Base-by-base conservation (phyloP, 306 rosid genomes). In the Arachis stenosperma region DNA sequence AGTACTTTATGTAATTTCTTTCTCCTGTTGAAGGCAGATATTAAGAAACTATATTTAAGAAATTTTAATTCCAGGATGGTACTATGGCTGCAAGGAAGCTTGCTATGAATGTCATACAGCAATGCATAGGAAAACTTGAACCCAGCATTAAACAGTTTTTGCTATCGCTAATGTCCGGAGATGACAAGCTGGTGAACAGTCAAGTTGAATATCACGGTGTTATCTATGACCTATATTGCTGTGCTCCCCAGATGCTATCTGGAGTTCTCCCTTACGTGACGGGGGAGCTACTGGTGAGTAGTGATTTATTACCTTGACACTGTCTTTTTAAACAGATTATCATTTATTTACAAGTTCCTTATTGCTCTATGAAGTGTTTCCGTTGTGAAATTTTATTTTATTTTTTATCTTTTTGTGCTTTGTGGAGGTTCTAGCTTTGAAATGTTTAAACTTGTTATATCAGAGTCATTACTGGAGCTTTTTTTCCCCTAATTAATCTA, bases 91-190 rank as follows among this genome's bases (percentile, higher is more conserved):
- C 97, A 56, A 95, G 96, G 91, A 92, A 76, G 90, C 93, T 95
- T 80, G 93, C 96, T n/a, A 95, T 95, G 98, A 90, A 88, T 86
- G 98, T 95, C 79, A 82, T 95, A 90, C 88, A 83, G 59, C 88
- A 87, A 41, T 90, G 88, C 12, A 90, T 85, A 2, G 99, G 78
- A 81, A 91, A 90, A 81, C 99, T 95, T 79, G 99, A 95, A 84
- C 82, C 97, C 67, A 82, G 84, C 77, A 90, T 92, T 36, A 95
- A 88, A 75, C 93, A 95, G 50, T 82, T 86, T 76, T 85, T 95
- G 87, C 81, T 95, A 81, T 87, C 99, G 43, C 82, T 89, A 42
- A 88, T 95, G 91, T 88, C 98, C 52, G 99, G 92, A 76, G 98
- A 95, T 65, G 87, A 81, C 77, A 84, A 87, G 88, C 82, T 82